phyloP scores from a whole-genome alignment of 2,329 filamentous ascomycete genomes.

The Talaromyces marneffei region DNA sequence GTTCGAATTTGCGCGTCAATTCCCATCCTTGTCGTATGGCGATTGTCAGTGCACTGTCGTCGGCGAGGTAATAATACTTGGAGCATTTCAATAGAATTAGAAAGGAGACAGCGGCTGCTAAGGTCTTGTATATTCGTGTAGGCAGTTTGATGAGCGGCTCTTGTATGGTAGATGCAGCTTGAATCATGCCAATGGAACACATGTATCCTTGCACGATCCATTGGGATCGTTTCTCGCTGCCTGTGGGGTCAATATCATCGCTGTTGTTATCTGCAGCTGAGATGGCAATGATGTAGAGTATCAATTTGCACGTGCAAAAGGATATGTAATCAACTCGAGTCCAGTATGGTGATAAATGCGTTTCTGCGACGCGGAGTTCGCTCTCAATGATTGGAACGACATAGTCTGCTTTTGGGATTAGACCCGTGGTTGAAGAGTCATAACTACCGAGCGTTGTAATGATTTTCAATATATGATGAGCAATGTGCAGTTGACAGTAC shows the following conservation, averaged over 20 bases:
- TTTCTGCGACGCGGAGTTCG: constrained; percentile 6
- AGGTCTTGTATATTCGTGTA: not conserved
- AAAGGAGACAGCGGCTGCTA: constrained; percentile 9
- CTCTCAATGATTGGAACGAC: constrained; percentile 8
- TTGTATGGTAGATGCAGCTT: not conserved
- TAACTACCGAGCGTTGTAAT: constrained; percentile 3
- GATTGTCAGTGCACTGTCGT: not conserved
- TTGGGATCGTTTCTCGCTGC: not conserved
- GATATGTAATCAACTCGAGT: constrained; percentile 8
- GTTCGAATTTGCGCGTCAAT: not conserved
- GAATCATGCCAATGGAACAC: not conserved
- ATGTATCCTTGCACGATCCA: constrained; percentile 9
- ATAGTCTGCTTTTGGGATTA: not conserved
- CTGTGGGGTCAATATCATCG: not conserved
- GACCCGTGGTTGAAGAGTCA: not conserved
- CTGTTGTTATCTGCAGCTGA: not conserved
- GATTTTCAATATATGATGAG: constrained; percentile 7
- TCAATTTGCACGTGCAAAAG: constrained; percentile 8
- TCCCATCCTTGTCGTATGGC: constrained; percentile 11
- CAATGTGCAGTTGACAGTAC: constrained; percentile 13
- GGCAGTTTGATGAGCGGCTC: not conserved
- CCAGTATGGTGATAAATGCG: constrained; percentile 7
- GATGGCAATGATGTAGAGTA: constrained; percentile 12
- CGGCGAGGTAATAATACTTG: constrained; percentile 3
- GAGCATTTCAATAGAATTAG: constrained; percentile 8